Evolutionary conservation across 2,329 filamentous ascomycete genomes (phyloP).

Genomic region (Calonectria honghensis): DNA sequence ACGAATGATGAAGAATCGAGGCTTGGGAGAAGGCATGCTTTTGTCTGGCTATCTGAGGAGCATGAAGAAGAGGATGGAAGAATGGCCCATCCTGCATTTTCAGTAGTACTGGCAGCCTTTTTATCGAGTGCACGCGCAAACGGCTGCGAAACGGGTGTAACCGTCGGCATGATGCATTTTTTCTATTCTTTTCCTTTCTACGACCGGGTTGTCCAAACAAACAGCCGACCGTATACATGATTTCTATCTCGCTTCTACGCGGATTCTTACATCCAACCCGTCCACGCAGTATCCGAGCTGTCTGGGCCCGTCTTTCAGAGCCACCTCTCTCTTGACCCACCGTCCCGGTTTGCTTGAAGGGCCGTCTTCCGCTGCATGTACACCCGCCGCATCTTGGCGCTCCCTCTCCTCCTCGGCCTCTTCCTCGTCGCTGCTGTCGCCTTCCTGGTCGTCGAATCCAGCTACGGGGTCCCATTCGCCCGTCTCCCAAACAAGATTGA

Average conservation of each 20-base stretch:
- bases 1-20: constrained; percentile 66
- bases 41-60: neutral
- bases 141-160: neutral
- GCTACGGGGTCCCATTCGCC: constrained; percentile 90
- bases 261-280: constrained; percentile 79
- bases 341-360: constrained; percentile 66
- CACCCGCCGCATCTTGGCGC: constrained; percentile 43
- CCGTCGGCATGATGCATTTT: neutral
- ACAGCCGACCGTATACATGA: constrained; percentile 28
- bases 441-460: constrained; percentile 76
- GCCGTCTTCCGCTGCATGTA: constrained; percentile 53
- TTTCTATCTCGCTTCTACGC: constrained; percentile 74
- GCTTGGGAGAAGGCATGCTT: constrained; percentile 49
- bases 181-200: neutral
- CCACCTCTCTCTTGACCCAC: constrained; percentile 86
- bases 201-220: constrained; percentile 39
- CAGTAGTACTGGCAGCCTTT: neutral
- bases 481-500: constrained; percentile 89
- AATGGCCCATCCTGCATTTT: neutral
- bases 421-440: constrained; percentile 72
- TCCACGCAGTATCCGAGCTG: constrained; percentile 91
- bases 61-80: neutral
- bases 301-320: constrained; percentile 86
- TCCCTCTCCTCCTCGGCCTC: constrained; percentile 62
- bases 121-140: constrained; percentile 8